Conservation (phyloP, 352 stramenopile species). For the Globisporangium canariense region DNA sequence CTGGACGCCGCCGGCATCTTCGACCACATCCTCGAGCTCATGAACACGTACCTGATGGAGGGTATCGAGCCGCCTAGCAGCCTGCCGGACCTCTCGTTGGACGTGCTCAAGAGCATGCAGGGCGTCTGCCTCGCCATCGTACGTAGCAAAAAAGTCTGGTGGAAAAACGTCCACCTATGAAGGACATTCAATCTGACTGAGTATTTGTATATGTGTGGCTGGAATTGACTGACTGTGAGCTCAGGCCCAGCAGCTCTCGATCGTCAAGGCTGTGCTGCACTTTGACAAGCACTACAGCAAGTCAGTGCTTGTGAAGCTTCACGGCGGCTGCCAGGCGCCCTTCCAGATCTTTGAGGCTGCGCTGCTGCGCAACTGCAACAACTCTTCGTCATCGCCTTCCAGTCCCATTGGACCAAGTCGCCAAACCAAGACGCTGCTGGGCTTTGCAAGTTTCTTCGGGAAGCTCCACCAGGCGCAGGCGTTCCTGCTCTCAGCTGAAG, state of each 20-base stretch:
- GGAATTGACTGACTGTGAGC: background rate
- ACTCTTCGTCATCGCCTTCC: background rate
- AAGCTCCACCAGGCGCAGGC: constrained; percentile 28
- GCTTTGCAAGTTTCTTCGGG: constrained; percentile 29
- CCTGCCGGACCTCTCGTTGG: constrained; percentile 21
- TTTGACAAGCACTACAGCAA: constrained; percentile 27
- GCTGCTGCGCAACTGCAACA: constrained; percentile 19
- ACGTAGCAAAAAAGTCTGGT: background rate
- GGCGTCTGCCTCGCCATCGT: constrained; percentile 20
- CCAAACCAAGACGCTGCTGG: constrained; percentile 18
- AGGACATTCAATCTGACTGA: background rate
- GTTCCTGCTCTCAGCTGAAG: constrained; percentile 24
- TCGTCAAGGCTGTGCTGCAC: constrained; percentile 32
- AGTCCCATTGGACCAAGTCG: background rate
- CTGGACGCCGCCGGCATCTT: constrained; percentile 21
- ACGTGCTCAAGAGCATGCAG: constrained; percentile 18
- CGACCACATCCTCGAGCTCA: constrained; percentile 18
- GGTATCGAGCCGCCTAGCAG: constrained; percentile 10
- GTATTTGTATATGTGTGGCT: background rate
- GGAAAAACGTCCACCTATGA: background rate
- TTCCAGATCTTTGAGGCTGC: constrained; percentile 22
- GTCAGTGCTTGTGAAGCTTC: constrained; percentile 35
- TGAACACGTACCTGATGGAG: constrained; percentile 12
- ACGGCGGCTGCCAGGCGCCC: constrained; percentile 22
- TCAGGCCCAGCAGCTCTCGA: constrained; percentile 39